Evolutionary conservation across 2,329 filamentous ascomycete species (phyloP), one percentile per base, ranked within the genome.

Genomic region (Cordyceps cicadae): DNA sequence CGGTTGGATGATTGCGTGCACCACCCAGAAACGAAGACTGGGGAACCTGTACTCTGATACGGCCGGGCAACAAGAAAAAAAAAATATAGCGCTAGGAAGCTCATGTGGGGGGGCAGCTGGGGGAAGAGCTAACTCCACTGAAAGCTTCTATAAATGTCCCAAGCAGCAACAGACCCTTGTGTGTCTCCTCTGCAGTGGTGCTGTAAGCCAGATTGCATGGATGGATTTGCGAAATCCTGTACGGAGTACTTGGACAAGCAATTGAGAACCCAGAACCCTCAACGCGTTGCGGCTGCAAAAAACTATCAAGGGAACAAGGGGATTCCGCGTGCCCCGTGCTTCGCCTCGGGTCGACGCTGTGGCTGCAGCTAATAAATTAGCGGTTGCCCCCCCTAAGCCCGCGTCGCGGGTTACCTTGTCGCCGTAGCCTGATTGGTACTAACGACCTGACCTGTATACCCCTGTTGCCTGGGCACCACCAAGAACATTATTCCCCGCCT

Each of bases 381-480:
- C 46, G 24, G 45, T 41, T 50, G 54, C 55, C 55, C 55, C 55
- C 54, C 34, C 34, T 39, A 29, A 48, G 45, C 46, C 55, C 39
- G 17, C n/a, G 39, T 15, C 7, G 17, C 29, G 37, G 48, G 55
- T 58, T 51, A 41, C 46, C 46, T 21, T 21, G 45, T 32, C 46
- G 55, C 39, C 17, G 39, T 43, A 24, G 15, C 39, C 39, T 43
- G 39, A 43, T 43, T 17, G 39, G 39, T 43, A n/a, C 39, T 2
- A 46, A n/a, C n/a, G n/a, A n/a, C n/a, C 9, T 46, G 19, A 21
- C 43, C 17, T 19, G 43, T 46, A 46, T n/a, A n/a, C 46, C 43
- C 51, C 32, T 54, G 58, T 60, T 60, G 58, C 58, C 51, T 6
- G 57, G 58, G 50, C 58, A 60, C 56, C 57, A 56, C n/a, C 49